phyloP scores from a whole-genome alignment of 345 rosid genomes.

The Murraya koenigii region DNA sequence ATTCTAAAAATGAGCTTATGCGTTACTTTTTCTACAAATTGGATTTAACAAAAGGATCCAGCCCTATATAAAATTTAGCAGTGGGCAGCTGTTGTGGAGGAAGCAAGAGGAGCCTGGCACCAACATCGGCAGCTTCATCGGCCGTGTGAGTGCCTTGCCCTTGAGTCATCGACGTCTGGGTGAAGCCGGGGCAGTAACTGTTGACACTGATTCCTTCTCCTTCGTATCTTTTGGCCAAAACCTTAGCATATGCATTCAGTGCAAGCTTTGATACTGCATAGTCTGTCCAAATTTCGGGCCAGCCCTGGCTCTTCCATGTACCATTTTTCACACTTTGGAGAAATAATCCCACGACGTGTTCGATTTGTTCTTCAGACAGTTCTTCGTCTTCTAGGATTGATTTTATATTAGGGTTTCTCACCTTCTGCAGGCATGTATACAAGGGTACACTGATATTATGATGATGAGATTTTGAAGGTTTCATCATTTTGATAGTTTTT shows the following conservation, averaged over 20 bases:
- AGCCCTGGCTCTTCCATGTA: conserved; percentile 65
- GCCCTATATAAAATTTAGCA: conserved; percentile 53
- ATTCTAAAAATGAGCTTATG: neutral
- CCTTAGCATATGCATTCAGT: conserved; percentile 64
- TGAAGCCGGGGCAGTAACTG: conserved; percentile 85
- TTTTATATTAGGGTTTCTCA: conserved; percentile 50
- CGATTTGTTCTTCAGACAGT: conserved; percentile 46
- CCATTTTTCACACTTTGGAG: conserved; percentile 51
- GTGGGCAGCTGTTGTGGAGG: conserved; percentile 45
- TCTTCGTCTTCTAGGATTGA: conserved; percentile 40
- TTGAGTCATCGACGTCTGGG: conserved; percentile 74
- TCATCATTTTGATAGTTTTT: neutral
- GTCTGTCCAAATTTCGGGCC: conserved; percentile 84
- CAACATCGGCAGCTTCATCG: conserved; percentile 46
- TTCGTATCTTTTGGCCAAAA: conserved; percentile 44
- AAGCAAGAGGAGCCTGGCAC: conserved; percentile 46
- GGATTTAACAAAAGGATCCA: conserved; percentile 26
- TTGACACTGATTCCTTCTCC: conserved; percentile 48
- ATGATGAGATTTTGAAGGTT: neutral
- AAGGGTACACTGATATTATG: neutral
- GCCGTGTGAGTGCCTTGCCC: conserved; percentile 73
- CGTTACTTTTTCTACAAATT: conserved; percentile 21
- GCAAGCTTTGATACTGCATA: conserved; percentile 89
- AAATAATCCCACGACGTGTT: conserved; percentile 39
- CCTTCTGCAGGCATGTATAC: conserved; percentile 45